phyloP scores from a whole-genome alignment of 2,329 filamentous ascomycete genomes.

The Zasmidium citrigriseum region DNA sequence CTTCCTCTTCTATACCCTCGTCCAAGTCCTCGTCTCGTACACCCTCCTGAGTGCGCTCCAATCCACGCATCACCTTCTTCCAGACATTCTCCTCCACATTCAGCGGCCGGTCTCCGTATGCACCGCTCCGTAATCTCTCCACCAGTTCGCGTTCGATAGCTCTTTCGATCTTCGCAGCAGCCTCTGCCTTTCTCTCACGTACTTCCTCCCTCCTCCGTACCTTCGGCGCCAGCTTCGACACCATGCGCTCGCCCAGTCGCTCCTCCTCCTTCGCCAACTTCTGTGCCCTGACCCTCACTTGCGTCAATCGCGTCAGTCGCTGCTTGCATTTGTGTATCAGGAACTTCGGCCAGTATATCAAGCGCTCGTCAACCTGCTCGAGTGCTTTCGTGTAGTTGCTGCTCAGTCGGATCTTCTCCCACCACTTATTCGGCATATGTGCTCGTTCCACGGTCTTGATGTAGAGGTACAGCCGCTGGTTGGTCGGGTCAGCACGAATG shows the following conservation, averaged over 20 bases:
- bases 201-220: constrained; percentile 58
- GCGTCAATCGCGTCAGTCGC: constrained; percentile 84
- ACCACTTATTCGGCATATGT: constrained; percentile 86
- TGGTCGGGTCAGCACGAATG: constrained; percentile 77
- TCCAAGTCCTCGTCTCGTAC: constrained; percentile 84
- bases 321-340: constrained; percentile 95
- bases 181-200: constrained; percentile 51
- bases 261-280: constrained; percentile 87
- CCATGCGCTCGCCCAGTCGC: constrained; percentile 81
- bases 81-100: constrained; percentile 95
- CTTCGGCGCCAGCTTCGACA: constrained; percentile 90
- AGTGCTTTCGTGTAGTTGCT: constrained; percentile 90
- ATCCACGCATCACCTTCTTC: constrained; percentile 91
- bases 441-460: constrained; percentile 92
- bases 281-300: constrained; percentile 78
- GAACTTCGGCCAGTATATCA: constrained; percentile 95
- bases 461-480: constrained; percentile 86
- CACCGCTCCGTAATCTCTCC: constrained; percentile 84
- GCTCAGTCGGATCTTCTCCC: constrained; percentile 89
- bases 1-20: constrained; percentile 78
- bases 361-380: constrained; percentile 78
- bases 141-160: constrained; percentile 95
- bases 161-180: constrained; percentile 85
- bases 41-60: constrained; percentile 85
- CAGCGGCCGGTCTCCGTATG: constrained; percentile 90